Evolutionary conservation across 768 basidiomycete species (phyloP).

Genomic region (Psilocybe cyanescens): DNA sequence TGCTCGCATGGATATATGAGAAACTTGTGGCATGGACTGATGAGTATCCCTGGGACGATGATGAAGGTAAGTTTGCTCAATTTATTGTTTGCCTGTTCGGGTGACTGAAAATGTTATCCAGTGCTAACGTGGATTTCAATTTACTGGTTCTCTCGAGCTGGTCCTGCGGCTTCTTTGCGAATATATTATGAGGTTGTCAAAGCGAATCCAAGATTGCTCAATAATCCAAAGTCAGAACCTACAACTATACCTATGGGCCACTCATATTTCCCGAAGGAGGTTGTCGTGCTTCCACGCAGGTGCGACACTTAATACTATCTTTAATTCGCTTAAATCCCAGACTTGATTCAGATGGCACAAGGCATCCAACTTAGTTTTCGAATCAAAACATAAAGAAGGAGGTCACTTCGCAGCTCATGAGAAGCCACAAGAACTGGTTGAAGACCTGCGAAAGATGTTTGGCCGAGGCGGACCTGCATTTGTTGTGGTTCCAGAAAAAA

Average conservation of each 20-base stretch:
- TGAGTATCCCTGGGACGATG: constrained; percentile 58
- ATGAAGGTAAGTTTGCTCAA: constrained; percentile 43
- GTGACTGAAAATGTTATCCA: constrained; percentile 18
- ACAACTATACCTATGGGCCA: constrained; percentile 46
- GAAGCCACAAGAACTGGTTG: constrained; percentile 46
- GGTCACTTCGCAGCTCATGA: constrained; percentile 65
- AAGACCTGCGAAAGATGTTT: constrained; percentile 59
- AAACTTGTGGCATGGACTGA: constrained; percentile 54
- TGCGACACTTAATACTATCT: neutral
- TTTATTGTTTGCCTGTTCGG: neutral
- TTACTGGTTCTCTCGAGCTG: constrained; percentile 60
- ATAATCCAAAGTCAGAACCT: neutral
- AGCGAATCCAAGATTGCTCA: constrained; percentile 8
- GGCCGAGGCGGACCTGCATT: constrained; percentile 51
- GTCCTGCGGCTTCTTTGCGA: constrained; percentile 58
- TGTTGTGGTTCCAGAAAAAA: constrained; percentile 44
- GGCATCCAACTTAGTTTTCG: constrained; percentile 36
- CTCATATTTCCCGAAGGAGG: constrained; percentile 58
- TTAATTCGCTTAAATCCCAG: neutral
- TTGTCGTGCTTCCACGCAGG: constrained; percentile 34
- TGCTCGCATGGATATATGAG: constrained; percentile 61
- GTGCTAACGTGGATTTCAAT: constrained; percentile 61
- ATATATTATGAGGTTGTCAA: constrained; percentile 58
- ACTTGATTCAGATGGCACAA: neutral
- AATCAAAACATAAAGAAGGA: constrained; percentile 47